phyloP scores from a whole-genome alignment of 1,284 basidiomycete genomes.

The Afroboletus lepidellus region DNA sequence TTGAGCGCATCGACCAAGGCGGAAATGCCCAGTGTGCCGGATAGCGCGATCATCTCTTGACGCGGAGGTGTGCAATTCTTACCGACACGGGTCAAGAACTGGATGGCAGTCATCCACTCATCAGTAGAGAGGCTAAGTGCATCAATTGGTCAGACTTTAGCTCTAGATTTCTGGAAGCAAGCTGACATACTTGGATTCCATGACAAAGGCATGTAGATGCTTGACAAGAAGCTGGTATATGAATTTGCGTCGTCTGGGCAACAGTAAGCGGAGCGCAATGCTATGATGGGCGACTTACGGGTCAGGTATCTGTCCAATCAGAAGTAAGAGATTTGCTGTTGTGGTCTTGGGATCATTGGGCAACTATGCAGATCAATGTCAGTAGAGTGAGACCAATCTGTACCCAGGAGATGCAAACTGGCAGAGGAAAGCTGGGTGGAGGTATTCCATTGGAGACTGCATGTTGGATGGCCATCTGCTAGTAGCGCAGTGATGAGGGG shows the following conservation, averaged over 20 bases:
- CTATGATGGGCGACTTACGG: conserved; percentile 37
- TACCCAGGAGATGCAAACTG: conserved; percentile 20
- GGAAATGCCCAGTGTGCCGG: conserved; percentile 77
- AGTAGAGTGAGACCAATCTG: background rate
- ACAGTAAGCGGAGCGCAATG: conserved; percentile 1
- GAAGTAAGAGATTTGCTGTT: conserved; percentile 52
- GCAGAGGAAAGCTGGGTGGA: conserved; percentile 32
- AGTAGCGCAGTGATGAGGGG: background rate
- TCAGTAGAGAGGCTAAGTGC: conserved; percentile 67
- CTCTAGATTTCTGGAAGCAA: background rate
- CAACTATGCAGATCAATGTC: conserved; percentile 36
- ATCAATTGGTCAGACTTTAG: background rate
- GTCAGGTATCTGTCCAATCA: conserved; percentile 44
- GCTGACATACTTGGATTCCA: conserved; percentile 55
- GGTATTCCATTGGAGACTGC: conserved; percentile 36
- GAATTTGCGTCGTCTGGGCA: conserved; percentile 43
- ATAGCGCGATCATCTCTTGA: conserved; percentile 84
- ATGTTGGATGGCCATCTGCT: conserved; percentile 1
- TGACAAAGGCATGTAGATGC: conserved; percentile 71
- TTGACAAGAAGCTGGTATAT: conserved; percentile 49
- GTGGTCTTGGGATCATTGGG: conserved; percentile 54
- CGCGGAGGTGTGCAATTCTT: conserved; percentile 71
- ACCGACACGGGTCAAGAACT: conserved; percentile 75
- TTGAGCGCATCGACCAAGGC: conserved; percentile 77
- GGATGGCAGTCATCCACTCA: conserved; percentile 81